Conservation (phyloP, 2,329 filamentous ascomycete genomes). For the Aspergillus brasiliensis region DNA sequence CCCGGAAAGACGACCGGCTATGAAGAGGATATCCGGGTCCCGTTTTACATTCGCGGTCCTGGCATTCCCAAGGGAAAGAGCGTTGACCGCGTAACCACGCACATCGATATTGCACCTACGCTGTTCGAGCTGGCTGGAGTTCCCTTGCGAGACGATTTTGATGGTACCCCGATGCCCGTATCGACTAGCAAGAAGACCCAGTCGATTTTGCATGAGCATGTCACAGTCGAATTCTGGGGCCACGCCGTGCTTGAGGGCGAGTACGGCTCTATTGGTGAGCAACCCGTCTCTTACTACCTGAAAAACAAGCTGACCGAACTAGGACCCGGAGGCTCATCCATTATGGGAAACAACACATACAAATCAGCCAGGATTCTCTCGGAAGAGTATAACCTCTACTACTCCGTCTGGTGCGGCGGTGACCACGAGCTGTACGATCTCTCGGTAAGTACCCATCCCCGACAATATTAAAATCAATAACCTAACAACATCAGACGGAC, state of each 20-base stretch:
- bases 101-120: conserved; percentile 67
- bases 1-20: conserved; percentile 62
- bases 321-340: background rate
- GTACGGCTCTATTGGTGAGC: background rate
- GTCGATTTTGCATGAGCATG: conserved; percentile 49
- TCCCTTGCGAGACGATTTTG: conserved; percentile 54
- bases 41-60: conserved; percentile 62
- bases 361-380: conserved; percentile 42
- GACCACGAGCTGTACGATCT: conserved; percentile 47
- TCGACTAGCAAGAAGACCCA: conserved; percentile 21
- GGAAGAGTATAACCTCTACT: conserved; percentile 41
- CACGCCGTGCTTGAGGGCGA: conserved; percentile 18
- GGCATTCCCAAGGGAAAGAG: conserved; percentile 50
- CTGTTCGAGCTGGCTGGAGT: conserved; percentile 51
- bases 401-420: conserved; percentile 45
- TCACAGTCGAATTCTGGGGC: conserved; percentile 62
- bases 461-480: background rate
- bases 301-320: background rate
- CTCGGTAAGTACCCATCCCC: conserved; percentile 15
- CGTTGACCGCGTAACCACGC: conserved; percentile 57
- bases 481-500: background rate
- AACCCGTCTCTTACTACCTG: too few species aligned
- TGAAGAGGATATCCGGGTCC: conserved; percentile 63
- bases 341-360: conserved; percentile 41
- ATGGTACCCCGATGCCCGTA: conserved; percentile 56